Conservation (phyloP, 192 early-diverging fungal genomes). For the Backusella australiensis region DNA sequence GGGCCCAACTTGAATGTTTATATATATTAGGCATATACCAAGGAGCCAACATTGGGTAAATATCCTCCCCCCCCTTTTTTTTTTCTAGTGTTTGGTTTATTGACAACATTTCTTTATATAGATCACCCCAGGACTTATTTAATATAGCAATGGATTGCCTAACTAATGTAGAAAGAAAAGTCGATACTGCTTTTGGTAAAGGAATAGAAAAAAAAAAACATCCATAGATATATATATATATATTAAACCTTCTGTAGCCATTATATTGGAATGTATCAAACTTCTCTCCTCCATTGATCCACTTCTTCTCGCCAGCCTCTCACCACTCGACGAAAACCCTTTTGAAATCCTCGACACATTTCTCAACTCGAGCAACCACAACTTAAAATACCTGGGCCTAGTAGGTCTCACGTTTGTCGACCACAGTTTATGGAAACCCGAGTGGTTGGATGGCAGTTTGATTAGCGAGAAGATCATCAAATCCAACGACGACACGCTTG, state of each 20-base stretch:
- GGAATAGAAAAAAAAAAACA: not conserved
- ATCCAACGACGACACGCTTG: slow-evolving; percentile 9
- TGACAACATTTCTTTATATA: not conserved
- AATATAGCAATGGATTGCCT: slow-evolving; percentile 18
- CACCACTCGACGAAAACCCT: not conserved
- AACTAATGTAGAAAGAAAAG: slow-evolving; percentile 25
- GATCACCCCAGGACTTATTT: slow-evolving; percentile 13
- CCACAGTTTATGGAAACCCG: slow-evolving; percentile 17
- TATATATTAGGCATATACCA: slow-evolving; percentile 34
- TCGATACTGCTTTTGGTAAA: slow-evolving; percentile 45
- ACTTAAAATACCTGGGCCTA: slow-evolving; percentile 50
- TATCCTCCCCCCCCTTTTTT: not conserved
- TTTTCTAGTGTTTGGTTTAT: not conserved
- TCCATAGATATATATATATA: not conserved
- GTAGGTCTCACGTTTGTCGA: slow-evolving; percentile 26
- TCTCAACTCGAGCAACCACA: slow-evolving; percentile 45
- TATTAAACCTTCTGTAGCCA: slow-evolving; percentile 18
- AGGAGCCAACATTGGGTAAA: slow-evolving; percentile 12
- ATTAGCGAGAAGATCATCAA: slow-evolving; percentile 7
- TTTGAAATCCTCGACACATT: slow-evolving; percentile 26
- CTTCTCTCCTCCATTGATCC: slow-evolving; percentile 14
- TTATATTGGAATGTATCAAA: slow-evolving; percentile 37
- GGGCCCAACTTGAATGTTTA: slow-evolving; percentile 53
- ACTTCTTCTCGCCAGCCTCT: not conserved
- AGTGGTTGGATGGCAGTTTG: slow-evolving; percentile 21